Percentiles rank a stretch among this genome's conserved stretches.
These are phyloP conservation scores for Exophiala oligosperma DNA, from an alignment of 2,329 filamentous ascomycete genomes.

Conservation along the genomic window DNA sequence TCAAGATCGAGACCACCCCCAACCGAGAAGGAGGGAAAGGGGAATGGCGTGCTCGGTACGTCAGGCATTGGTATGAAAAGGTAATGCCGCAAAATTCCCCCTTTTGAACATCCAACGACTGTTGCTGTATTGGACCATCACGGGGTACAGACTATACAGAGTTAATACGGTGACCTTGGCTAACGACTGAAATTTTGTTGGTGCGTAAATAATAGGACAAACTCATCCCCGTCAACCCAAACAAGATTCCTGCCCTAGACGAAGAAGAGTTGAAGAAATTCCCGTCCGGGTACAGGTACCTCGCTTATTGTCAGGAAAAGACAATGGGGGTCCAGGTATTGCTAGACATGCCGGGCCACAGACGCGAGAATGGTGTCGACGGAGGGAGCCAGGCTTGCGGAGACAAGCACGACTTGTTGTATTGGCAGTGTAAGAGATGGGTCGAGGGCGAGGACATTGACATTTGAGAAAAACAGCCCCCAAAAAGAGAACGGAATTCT, in stretches of 20 bases:
- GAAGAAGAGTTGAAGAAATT: conserved; percentile 42
- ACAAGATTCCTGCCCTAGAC: conserved; percentile 43
- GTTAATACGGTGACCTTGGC: too few relatives aligned
- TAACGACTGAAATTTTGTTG: too few relatives aligned
- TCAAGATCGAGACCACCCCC: conserved; percentile 4
- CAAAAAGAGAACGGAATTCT: too few relatives aligned
- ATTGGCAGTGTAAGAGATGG: conserved; percentile 46
- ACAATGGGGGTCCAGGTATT: conserved; percentile 49
- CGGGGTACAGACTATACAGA: too few relatives aligned
- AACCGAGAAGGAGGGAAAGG: background rate
- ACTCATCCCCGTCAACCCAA: conserved; percentile 47
- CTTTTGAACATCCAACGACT: background rate
- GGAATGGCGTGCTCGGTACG: conserved; percentile 34
- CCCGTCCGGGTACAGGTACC: conserved; percentile 47
- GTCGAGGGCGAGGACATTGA: conserved; percentile 38
- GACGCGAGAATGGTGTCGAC: conserved; percentile 15
- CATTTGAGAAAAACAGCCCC: background rate
- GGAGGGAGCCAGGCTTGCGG: conserved; percentile 33
- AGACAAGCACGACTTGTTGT: conserved; percentile 48
- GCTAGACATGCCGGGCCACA: conserved; percentile 42
- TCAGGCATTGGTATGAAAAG: conserved; percentile 55
- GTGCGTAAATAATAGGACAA: conserved; percentile 40
- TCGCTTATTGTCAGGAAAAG: conserved; percentile 47
- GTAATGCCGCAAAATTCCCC: background rate
- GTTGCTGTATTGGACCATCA: too few relatives aligned